Conservation (phyloP, 148 eudicot genomes). For the Vaccinium corymbosum region DNA sequence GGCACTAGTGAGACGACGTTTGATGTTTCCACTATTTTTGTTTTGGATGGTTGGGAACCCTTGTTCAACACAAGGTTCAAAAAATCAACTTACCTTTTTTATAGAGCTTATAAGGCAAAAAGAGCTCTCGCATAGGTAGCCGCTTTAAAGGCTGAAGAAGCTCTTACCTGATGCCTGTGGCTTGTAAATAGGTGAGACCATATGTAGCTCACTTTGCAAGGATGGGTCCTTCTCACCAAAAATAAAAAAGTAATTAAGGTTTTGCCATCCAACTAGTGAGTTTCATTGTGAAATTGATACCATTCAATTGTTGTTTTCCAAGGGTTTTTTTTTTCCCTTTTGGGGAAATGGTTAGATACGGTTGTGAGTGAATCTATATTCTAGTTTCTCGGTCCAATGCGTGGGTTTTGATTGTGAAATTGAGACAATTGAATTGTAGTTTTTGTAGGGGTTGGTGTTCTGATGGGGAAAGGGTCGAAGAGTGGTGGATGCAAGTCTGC, state of each 20-base stretch:
- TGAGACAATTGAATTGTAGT: neutral
- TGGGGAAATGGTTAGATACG: neutral
- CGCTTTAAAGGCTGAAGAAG: too few species aligned
- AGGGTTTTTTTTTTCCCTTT: neutral
- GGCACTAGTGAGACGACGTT: too few species aligned
- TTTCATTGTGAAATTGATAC: neutral
- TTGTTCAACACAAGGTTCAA: too few species aligned
- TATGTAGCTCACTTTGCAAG: neutral
- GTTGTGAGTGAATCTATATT: neutral
- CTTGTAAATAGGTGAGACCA: neutral
- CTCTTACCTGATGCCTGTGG: too few species aligned
- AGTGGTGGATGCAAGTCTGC: slow-evolving; percentile 70
- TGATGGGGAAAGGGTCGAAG: slow-evolving; percentile 76
- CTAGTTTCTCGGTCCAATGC: neutral
- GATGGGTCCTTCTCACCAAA: neutral
- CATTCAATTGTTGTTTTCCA: neutral
- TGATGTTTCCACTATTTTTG: too few species aligned
- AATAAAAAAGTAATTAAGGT: neutral
- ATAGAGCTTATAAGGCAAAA: too few species aligned
- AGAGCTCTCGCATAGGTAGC: too few species aligned
- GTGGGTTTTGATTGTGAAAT: neutral
- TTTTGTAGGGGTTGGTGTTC: slow-evolving; percentile 20
- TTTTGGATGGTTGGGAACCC: too few species aligned
- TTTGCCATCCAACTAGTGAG: neutral
- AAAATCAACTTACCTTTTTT: too few species aligned